Conservation (phyloP, 306 rosid genomes). For the Cotoneaster glaucophyllus region DNA sequence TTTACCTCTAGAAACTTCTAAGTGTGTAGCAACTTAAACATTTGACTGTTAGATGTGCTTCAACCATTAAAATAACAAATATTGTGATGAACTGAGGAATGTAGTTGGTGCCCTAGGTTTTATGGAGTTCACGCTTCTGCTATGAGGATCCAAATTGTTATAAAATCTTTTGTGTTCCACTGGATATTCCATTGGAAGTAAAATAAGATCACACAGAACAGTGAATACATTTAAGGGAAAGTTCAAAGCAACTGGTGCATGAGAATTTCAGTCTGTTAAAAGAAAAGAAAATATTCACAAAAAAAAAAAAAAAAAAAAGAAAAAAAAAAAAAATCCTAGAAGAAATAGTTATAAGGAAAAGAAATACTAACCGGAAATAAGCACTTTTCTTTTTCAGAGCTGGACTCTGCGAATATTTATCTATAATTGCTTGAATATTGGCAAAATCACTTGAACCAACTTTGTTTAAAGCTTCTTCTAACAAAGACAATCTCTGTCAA, state of each 20-base stretch:
- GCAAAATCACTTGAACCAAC: constrained; percentile 48
- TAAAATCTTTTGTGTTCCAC: not conserved
- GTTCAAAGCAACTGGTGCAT: not conserved
- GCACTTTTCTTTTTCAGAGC: constrained; percentile 50
- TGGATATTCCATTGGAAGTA: not conserved
- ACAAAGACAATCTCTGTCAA: constrained; percentile 48
- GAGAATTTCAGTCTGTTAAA: not conserved
- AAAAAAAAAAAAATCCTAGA: not conserved
- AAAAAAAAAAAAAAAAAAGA: not conserved
- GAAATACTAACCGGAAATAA: constrained; percentile 50
- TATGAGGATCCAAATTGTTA: not conserved
- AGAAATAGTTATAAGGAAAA: not conserved
- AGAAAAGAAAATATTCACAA: not conserved
- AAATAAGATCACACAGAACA: not conserved
- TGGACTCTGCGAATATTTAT: constrained; percentile 50
- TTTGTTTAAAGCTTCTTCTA: constrained; percentile 70
- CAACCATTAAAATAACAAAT: not conserved
- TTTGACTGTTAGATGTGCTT: not conserved
- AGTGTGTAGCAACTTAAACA: not conserved
- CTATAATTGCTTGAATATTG: constrained; percentile 47
- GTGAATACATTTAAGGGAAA: not conserved
- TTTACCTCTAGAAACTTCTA: not conserved
- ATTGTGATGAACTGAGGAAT: not conserved
- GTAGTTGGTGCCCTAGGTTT: not conserved
- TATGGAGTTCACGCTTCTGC: not conserved